phyloP scores from a whole-genome alignment of 2,329 filamentous ascomycete species.

The Sclerotiophoma versabilis region DNA sequence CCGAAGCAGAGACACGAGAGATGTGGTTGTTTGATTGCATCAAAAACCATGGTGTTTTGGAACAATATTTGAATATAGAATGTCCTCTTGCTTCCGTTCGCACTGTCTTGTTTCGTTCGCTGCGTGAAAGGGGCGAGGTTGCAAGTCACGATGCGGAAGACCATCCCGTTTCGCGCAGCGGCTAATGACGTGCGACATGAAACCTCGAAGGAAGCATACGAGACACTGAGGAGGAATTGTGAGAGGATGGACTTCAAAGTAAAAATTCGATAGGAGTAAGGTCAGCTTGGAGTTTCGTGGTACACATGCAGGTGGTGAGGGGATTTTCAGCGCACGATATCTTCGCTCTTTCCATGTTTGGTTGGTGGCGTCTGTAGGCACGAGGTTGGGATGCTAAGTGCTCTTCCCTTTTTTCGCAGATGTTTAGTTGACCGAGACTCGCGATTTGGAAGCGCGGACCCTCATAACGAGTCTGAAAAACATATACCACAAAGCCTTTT shows the following conservation, averaged over 20 bases:
- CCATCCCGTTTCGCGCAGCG: slow-evolving; percentile 26
- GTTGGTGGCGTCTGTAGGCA: slow-evolving; percentile 22
- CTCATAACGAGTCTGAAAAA: background rate
- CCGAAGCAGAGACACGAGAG: no score
- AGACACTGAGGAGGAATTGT: slow-evolving; percentile 15
- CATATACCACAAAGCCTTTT: background rate
- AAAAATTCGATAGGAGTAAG: background rate
- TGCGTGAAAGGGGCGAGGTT: slow-evolving; percentile 16
- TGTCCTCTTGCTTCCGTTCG: background rate
- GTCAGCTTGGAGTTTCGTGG: background rate
- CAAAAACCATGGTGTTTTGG: no score
- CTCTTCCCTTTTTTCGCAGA: background rate
- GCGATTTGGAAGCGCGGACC: background rate
- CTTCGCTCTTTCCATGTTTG: slow-evolving; percentile 23
- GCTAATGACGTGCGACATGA: slow-evolving; percentile 35
- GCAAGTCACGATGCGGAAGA: slow-evolving; percentile 23
- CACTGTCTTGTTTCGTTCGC: background rate
- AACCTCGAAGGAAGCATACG: slow-evolving; percentile 29
- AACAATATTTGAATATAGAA: background rate
- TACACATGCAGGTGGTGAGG: slow-evolving; percentile 3
- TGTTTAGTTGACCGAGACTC: background rate
- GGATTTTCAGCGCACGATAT: slow-evolving; percentile 12
- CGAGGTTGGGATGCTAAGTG: slow-evolving; percentile 15
- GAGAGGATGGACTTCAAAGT: background rate
- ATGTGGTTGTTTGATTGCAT: background rate